phyloP scores from a whole-genome alignment of 2,329 filamentous ascomycete species.

The Davidsoniella australis region DNA sequence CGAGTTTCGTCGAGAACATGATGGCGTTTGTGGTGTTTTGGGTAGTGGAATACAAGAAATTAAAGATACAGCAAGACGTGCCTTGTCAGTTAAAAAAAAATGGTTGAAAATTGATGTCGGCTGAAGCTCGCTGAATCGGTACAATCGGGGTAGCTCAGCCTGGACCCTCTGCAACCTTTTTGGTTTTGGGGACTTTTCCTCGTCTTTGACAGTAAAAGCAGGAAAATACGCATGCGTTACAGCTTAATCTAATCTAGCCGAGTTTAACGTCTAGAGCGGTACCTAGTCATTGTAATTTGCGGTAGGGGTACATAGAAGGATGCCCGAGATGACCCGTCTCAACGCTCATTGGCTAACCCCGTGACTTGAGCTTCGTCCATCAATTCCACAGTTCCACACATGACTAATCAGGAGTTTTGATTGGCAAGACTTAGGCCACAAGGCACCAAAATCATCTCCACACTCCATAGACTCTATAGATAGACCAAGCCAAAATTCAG shows the following conservation, averaged over 20 bases:
- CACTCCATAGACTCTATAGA: not conserved
- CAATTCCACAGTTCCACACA: not conserved
- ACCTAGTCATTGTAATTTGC: conserved; percentile 3
- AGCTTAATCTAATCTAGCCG: conserved; percentile 6
- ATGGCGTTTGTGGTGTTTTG: conserved; percentile 1
- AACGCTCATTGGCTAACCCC: conserved; percentile 9
- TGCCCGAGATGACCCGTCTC: conserved; percentile 11
- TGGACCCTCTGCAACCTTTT: not conserved
- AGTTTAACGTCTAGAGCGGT: not conserved
- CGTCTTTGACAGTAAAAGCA: no score
- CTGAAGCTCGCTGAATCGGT: conserved; percentile 8
- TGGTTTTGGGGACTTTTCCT: not conserved
- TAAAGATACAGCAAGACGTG: no score
- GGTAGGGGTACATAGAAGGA: conserved; percentile 1
- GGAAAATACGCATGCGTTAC: not conserved
- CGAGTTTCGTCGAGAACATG: conserved; percentile 28
- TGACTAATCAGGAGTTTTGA: conserved; percentile 11
- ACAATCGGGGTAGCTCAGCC: not conserved
- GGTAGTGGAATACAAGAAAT: no score
- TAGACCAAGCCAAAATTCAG: not conserved
- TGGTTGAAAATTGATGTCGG: conserved; percentile 3
- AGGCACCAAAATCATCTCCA: conserved; percentile 4
- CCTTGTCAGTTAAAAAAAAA: not conserved
- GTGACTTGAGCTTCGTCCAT: not conserved
- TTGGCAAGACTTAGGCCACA: conserved; percentile 9